Percentiles rank a stretch among this genome's conserved stretches.
Conservation (phyloP, 495 filamentous ascomycete species). For the Talaromyces nanjingensis region DNA sequence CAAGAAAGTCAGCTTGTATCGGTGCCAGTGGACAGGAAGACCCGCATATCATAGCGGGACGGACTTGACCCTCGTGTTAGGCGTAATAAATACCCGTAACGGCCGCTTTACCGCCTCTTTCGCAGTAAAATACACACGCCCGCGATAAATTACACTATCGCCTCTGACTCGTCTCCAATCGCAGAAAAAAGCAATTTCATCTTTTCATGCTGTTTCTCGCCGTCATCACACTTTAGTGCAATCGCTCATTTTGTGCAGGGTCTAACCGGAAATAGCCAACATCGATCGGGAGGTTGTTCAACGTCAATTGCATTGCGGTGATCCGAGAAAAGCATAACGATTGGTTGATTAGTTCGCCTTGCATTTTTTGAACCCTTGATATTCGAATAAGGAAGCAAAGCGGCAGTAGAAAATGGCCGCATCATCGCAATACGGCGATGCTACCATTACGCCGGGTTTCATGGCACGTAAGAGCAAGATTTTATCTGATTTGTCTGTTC, state of each 20-base stretch:
- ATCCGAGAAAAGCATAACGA: background rate
- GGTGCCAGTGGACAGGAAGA: background rate
- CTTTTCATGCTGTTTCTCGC: background rate
- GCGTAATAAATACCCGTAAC: background rate
- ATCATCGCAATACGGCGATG: background rate
- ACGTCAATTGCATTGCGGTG: background rate
- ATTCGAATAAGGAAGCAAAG: background rate
- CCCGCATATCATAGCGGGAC: background rate
- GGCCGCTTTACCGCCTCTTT: conserved; percentile 1
- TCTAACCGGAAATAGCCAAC: background rate
- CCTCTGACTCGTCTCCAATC: background rate
- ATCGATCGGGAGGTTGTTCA: background rate
- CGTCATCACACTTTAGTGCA: background rate
- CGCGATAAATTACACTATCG: background rate
- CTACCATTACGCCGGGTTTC: conserved; percentile 40
- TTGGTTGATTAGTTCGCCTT: background rate
- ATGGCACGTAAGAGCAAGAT: conserved; percentile 56
- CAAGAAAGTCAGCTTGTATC: background rate
- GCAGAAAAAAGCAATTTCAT: background rate
- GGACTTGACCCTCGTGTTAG: background rate
- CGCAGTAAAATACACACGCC: background rate
- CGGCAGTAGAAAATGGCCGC: conserved; percentile 1
- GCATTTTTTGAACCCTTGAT: background rate
- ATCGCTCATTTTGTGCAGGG: background rate
- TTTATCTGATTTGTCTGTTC: conserved; percentile 53